Percentiles rank a stretch among this genome's conserved stretches.
Conservation (phyloP, 257 asterid genomes). For the Solanum pinnatisectum region DNA sequence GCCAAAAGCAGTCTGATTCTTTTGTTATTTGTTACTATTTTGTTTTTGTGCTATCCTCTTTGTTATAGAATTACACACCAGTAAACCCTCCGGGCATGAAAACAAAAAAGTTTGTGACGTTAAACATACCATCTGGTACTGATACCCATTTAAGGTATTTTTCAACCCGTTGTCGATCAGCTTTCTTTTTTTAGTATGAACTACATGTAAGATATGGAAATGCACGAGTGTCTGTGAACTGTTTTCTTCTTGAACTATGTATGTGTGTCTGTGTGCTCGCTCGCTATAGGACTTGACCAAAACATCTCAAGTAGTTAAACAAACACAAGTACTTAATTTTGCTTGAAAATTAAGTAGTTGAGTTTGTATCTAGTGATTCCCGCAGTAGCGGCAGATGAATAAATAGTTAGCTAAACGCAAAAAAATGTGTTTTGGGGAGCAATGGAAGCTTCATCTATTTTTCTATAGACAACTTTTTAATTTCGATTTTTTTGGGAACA, state of each 20-base stretch:
- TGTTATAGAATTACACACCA: neutral
- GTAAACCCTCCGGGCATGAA: neutral
- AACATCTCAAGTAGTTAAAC: neutral
- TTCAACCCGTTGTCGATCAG: neutral
- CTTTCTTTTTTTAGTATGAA: neutral
- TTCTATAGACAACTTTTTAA: too few relatives aligned
- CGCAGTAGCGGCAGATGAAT: neutral
- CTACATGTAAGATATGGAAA: neutral
- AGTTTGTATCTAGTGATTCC: neutral
- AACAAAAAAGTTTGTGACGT: neutral
- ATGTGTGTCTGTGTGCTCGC: neutral
- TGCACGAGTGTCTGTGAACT: neutral
- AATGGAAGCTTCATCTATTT: neutral
- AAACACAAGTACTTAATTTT: neutral
- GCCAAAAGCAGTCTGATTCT: neutral
- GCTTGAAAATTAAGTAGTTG: neutral
- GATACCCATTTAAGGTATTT: neutral
- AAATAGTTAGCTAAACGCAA: neutral
- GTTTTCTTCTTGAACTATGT: neutral
- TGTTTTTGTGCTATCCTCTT: neutral
- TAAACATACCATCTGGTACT: neutral
- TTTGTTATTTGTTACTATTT: neutral
- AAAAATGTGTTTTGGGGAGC: neutral
- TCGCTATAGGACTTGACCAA: neutral
- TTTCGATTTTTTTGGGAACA: too few relatives aligned